Evolutionary conservation across 1,284 basidiomycete species (phyloP).

Genomic region (Ustilago bromivora): DNA sequence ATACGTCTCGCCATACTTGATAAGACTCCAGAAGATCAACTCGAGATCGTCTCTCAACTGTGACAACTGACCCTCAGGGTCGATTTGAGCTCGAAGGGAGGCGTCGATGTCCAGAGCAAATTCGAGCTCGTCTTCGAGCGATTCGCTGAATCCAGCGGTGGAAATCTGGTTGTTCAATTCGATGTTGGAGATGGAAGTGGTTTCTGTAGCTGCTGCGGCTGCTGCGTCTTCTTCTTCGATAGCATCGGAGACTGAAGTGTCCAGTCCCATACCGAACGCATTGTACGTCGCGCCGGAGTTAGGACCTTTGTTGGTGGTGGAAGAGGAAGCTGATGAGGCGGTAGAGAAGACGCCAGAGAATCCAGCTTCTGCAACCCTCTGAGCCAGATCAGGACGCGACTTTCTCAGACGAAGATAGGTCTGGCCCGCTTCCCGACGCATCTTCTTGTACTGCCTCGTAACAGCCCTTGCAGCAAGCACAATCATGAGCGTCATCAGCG

Average conservation of each 20-base stretch:
- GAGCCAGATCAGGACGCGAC: constrained; percentile 26
- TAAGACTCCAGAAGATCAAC: constrained; percentile 50
- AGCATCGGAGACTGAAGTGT: constrained; percentile 26
- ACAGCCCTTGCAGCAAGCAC: constrained; percentile 41
- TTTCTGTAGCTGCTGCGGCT: constrained; percentile 10
- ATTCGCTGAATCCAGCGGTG: constrained; percentile 23
- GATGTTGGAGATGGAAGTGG: not conserved
- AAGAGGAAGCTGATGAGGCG: constrained; percentile 12
- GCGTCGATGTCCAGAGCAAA: constrained; percentile 37
- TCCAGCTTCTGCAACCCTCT: constrained; percentile 22
- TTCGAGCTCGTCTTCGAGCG: constrained; percentile 48
- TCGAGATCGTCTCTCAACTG: constrained; percentile 44
- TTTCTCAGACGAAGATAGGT: constrained; percentile 30
- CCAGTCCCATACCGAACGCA: constrained; percentile 30
- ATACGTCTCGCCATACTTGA: constrained; percentile 56
- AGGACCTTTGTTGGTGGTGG: not conserved
- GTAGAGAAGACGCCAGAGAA: constrained; percentile 7
- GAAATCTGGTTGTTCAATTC: constrained; percentile 21
- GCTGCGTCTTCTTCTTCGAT: constrained; percentile 33
- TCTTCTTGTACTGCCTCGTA: constrained; percentile 46
- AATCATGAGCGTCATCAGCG: constrained; percentile 48
- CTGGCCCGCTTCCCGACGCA: constrained; percentile 32
- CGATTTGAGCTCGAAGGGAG: constrained; percentile 32
- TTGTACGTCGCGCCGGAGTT: constrained; percentile 31
- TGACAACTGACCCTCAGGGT: constrained; percentile 38